A percentile compares a stretch with the other conserved stretches of the same genome.
These are phyloP conservation scores for Aspergillus affinis DNA, from an alignment of 495 filamentous ascomycete genomes.

Conservation along the genomic window DNA sequence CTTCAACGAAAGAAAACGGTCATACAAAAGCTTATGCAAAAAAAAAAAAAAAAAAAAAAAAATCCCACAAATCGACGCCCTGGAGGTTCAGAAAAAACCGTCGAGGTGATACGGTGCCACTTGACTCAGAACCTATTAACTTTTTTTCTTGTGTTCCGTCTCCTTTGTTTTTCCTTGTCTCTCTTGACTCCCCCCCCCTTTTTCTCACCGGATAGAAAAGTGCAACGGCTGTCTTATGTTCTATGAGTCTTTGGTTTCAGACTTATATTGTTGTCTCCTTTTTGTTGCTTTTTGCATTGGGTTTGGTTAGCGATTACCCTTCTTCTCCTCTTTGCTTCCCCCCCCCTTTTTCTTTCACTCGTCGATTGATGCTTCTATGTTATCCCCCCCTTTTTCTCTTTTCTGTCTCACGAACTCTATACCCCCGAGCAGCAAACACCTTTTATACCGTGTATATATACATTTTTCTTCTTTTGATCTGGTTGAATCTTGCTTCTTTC, in stretches of 20 bases:
- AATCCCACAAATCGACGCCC: background rate
- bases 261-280: background rate
- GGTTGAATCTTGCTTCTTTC: background rate
- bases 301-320: background rate
- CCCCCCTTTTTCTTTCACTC: background rate
- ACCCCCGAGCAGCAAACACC: background rate
- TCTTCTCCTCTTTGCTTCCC: background rate
- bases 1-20: background rate
- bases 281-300: background rate
- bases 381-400: background rate
- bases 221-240: background rate
- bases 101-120: constrained; percentile 1
- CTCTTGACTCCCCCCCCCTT: background rate
- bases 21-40: background rate
- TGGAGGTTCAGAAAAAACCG: background rate
- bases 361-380: background rate
- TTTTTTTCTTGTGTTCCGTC: background rate
- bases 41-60: background rate
- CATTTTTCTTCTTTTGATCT: background rate
- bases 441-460: background rate
- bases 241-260: background rate
- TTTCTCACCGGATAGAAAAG: background rate
- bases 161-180: constrained; percentile 3
- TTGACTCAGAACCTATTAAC: background rate
- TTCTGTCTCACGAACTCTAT: background rate